A percentile compares a stretch with the other conserved stretches of the same genome.
These are phyloP conservation scores for Pythium phragmitis DNA, from an alignment of 352 stramenopile species.

Conservation along the genomic window DNA sequence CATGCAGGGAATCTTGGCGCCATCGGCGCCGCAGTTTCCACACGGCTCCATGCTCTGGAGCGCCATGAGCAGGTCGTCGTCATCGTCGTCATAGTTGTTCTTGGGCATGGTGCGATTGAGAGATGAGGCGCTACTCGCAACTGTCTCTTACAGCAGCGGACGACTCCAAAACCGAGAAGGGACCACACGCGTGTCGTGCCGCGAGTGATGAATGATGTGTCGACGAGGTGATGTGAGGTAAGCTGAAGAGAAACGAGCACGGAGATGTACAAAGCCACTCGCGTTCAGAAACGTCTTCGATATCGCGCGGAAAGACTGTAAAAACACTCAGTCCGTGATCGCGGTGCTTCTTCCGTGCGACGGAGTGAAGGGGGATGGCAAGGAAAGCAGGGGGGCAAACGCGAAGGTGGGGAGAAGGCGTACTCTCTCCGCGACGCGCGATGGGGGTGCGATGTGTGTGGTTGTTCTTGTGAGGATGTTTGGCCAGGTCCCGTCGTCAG, in stretches of 20 bases:
- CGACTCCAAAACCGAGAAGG: not conserved
- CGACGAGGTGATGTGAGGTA: not conserved
- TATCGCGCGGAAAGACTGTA: conserved; percentile 6
- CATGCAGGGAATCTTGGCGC: conserved; percentile 86
- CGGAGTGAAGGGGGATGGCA: not conserved
- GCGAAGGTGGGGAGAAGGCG: not conserved
- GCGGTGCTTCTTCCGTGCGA: not conserved
- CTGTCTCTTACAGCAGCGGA: not conserved
- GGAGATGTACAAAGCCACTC: not conserved
- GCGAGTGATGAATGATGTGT: not conserved
- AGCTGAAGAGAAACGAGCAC: not conserved
- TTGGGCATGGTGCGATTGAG: conserved; percentile 34
- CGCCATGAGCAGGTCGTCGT: conserved; percentile 84
- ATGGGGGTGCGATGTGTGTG: conserved; percentile 2
- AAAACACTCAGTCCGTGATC: not conserved
- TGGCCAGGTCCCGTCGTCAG: not conserved
- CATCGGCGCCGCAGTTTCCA: conserved; percentile 76
- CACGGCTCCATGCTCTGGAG: conserved; percentile 86
- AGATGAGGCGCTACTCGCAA: not conserved
- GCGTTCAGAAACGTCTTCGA: conserved; percentile 3
- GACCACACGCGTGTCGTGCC: not conserved
- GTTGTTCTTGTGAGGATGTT: not conserved
- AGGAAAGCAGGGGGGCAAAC: not conserved
- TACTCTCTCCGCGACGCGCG: not conserved
- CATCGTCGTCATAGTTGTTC: conserved; percentile 84